Percentiles rank a stretch among this genome's conserved stretches.
These are phyloP conservation scores for Fonsecaea monophora DNA, from an alignment of 2,329 filamentous ascomycete genomes.

Conservation along the genomic window DNA sequence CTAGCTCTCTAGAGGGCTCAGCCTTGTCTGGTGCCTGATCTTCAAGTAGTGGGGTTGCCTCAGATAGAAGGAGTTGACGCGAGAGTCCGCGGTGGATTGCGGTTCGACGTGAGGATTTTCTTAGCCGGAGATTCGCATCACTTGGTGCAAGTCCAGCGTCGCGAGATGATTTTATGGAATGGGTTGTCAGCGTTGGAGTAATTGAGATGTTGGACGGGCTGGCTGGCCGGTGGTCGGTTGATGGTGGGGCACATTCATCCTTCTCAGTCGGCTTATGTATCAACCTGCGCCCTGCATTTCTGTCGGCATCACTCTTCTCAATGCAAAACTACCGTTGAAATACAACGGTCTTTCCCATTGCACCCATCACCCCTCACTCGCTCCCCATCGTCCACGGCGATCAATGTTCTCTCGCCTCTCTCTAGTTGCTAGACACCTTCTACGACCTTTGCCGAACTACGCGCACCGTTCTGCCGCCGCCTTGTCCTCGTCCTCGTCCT, in stretches of 20 bases:
- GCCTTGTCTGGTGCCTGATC: background rate
- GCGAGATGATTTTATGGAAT: background rate
- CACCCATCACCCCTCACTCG: slow-evolving; percentile 4
- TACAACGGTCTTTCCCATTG: background rate
- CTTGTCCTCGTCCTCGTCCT: slow-evolving; percentile 30
- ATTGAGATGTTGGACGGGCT: background rate
- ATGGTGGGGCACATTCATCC: slow-evolving; percentile 12
- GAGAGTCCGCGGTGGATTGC: background rate
- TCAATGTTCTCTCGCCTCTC: slow-evolving; percentile 78
- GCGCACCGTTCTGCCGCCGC: slow-evolving; percentile 57
- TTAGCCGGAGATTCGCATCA: background rate
- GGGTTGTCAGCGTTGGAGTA: background rate
- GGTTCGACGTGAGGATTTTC: background rate
- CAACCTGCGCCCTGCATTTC: slow-evolving; percentile 4
- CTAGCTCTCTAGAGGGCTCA: background rate
- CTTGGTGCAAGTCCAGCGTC: background rate
- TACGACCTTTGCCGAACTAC: slow-evolving; percentile 66
- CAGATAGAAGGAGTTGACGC: background rate
- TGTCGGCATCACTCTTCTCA: background rate
- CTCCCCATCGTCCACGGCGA: slow-evolving; percentile 2
- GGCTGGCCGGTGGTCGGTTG: background rate
- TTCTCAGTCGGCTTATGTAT: background rate
- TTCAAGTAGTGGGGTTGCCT: background rate
- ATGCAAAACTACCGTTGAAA: background rate
- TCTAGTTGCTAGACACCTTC: slow-evolving; percentile 75